Conservation (phyloP, 2,329 filamentous ascomycete species). For the Diatrype stigma region DNA sequence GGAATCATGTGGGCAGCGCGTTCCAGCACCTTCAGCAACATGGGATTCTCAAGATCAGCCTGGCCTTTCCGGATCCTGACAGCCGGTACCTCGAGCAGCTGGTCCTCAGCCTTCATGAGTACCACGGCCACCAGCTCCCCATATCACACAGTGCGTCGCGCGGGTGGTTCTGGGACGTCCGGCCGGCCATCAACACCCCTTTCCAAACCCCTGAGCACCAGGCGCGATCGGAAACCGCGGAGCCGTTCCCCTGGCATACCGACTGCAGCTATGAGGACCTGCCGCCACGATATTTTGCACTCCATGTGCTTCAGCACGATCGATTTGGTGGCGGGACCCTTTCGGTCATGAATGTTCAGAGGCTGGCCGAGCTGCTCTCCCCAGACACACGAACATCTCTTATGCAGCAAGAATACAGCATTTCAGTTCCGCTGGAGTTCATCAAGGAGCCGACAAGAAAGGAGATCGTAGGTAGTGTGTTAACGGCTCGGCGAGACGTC, state of each 20-base stretch:
- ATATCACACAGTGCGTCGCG: constrained; percentile 36
- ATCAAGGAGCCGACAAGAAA: constrained; percentile 11
- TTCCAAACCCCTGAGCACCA: constrained; percentile 28
- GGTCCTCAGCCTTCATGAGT: constrained; percentile 27
- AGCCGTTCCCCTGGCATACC: constrained; percentile 40
- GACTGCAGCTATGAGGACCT: constrained; percentile 38
- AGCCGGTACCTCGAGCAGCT: constrained; percentile 32
- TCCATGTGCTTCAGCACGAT: constrained; percentile 38
- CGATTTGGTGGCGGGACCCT: constrained; percentile 36
- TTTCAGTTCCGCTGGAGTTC: constrained; percentile 31
- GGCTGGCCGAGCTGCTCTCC: constrained; percentile 23
- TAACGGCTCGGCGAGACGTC: constrained; percentile 6
- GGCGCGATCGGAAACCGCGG: constrained; percentile 38
- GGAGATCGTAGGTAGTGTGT: constrained; percentile 22
- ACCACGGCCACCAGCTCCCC: constrained; percentile 32
- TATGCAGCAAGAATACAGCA: constrained; percentile 24
- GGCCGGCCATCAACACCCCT: constrained; percentile 20
- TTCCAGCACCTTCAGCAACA: no score
- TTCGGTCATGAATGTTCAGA: constrained; percentile 32
- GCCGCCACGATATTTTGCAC: constrained; percentile 35
- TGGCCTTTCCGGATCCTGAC: constrained; percentile 27
- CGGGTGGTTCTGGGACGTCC: constrained; percentile 43
- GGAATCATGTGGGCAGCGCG: no score
- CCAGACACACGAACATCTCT: constrained; percentile 17
- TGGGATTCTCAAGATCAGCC: constrained; percentile 33